These are phyloP conservation scores for Paraconiothyrium brasiliense DNA, from an alignment of 2,329 filamentous ascomycete genomes.

Conservation along the genomic window DNA sequence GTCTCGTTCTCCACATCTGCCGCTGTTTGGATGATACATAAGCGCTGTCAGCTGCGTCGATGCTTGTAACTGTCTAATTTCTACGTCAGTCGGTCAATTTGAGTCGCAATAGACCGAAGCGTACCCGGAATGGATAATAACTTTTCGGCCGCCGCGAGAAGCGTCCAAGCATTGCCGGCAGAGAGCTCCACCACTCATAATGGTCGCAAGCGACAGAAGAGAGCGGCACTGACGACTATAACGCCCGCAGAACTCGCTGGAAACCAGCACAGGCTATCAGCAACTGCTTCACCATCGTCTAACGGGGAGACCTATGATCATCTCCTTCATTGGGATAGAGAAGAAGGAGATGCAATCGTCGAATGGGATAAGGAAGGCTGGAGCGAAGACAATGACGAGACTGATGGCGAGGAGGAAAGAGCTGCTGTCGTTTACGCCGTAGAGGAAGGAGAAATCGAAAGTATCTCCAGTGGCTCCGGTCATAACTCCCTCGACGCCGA, in stretches of 20 bases:
- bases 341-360: conserved; percentile 18
- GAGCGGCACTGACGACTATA: background rate
- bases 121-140: background rate
- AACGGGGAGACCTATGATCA: conserved; percentile 37
- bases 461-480: background rate
- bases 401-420: conserved; percentile 14
- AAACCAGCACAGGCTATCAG: background rate
- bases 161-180: background rate
- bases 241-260: background rate
- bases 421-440: background rate
- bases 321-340: conserved; percentile 31
- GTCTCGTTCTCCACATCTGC: background rate
- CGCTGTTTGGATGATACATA: background rate
- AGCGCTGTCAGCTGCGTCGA: background rate
- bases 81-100: background rate
- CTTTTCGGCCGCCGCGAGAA: background rate
- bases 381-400: conserved; percentile 13
- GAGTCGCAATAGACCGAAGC: background rate
- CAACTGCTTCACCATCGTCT: background rate
- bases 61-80: background rate
- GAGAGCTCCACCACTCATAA: background rate
- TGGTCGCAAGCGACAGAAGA: conserved; percentile 13
- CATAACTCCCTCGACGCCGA: background rate
- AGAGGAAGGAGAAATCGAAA: background rate
- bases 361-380: conserved; percentile 20